Percentiles rank a stretch among this genome's conserved stretches.
phyloP scores from a whole-genome alignment of 2,329 filamentous ascomycete species.

The Hymenoscyphus salicellus region DNA sequence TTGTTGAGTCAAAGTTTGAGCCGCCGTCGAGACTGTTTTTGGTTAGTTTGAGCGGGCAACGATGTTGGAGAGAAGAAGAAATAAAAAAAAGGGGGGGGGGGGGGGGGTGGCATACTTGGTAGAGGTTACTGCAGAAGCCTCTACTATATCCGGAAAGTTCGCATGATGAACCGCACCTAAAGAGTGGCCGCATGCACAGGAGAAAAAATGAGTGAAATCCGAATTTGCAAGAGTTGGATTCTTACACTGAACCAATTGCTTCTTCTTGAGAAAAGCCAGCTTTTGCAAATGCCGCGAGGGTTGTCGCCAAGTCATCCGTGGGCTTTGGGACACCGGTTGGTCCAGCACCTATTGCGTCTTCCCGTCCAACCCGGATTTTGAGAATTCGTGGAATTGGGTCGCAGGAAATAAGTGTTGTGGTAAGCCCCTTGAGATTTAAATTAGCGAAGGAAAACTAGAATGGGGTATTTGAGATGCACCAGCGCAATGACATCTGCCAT shows the following conservation, averaged over 20 bases:
- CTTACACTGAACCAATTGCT: conserved; percentile 18
- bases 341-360: conserved; percentile 18
- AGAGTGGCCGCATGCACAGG: conserved; percentile 24
- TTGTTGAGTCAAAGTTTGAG: conserved; percentile 44
- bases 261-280: conserved; percentile 17
- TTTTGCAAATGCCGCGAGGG: conserved; percentile 14
- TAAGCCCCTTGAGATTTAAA: conserved; percentile 11
- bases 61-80: too few species aligned
- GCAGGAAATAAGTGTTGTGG: conserved; percentile 11
- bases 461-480: conserved; percentile 3
- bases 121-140: neutral
- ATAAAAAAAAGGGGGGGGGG: too few species aligned
- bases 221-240: neutral
- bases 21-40: conserved; percentile 13
- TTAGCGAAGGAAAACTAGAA: neutral
- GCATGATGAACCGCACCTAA: conserved; percentile 20
- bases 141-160: conserved; percentile 18
- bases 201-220: neutral
- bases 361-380: conserved; percentile 16
- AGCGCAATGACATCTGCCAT: conserved; percentile 18
- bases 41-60: neutral
- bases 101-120: neutral
- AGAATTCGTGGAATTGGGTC: conserved; percentile 14
- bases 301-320: conserved; percentile 8
- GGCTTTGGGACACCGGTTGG: conserved; percentile 22